Evolutionary conservation across 208 protist species (phyloP), one percentile per base, ranked within the genome.

Genomic region (Crithidia sp.): DNA sequence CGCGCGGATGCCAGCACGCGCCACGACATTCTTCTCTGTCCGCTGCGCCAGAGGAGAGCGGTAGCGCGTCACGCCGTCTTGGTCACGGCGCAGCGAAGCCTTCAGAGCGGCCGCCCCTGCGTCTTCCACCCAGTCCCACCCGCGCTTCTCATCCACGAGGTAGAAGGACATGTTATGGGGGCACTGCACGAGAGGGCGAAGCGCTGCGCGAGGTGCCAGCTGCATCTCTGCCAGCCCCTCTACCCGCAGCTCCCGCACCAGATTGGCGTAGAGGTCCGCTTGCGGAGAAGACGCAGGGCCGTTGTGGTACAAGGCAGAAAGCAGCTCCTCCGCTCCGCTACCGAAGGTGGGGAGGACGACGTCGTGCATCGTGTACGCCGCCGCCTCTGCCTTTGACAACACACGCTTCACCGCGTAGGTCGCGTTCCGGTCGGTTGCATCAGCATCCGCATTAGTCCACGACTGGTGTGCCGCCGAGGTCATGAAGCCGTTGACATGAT

Each of bases 271-370:
- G 3, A 81, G 60, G 5, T 67, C 65, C 7, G 67, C 79, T 7
- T 66, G 44, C 53, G 16, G 37, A 28, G 28, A 28, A 28, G 28
- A 28, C 28, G 28, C 28, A 28, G 28, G 0, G 28, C 28, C 28
- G n/a, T 58, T 75, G 17, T 45, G 2, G 14, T 19, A 9, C 5
- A 16, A 12, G 61, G 67, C 13, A 59, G 37, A 53, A 43, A 59
- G 10, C 41, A 60, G 52, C 16, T 59, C 61, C 3, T 13, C 56
- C 12, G 39, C 69, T 37, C 62, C 67, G 37, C 58, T 57, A 8
- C 90, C 87, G n/a, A 84, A 81, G 5, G 88, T 76, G 5, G 92
- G 92, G 39, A 94, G 72, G 14, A 96, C 89, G 2, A 96, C 89
- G 43, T 96, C 76, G 4, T 73, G 36, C 19, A 93, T 70, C 7